These are phyloP conservation scores for Meyerozyma carpophila DNA, from an alignment of 1,139 yeast species.

Conservation along the genomic window DNA sequence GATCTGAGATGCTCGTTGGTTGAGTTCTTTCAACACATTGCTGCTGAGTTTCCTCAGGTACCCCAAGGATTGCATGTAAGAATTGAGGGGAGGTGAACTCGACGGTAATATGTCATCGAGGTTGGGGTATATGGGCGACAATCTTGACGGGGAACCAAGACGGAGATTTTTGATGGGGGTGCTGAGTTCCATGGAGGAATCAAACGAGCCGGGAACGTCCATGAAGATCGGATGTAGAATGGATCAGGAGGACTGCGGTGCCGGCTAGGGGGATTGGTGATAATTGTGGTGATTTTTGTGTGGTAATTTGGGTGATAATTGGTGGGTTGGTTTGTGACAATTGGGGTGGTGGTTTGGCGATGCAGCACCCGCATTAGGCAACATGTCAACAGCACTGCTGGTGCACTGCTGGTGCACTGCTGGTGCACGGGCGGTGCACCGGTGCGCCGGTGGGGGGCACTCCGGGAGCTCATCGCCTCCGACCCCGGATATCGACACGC, in stretches of 20 bases:
- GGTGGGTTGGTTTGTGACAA: too few relatives aligned
- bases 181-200: slow-evolving; percentile 13
- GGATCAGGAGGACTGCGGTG: not conserved
- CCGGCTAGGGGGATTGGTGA: not conserved
- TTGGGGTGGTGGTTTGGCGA: not conserved
- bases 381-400: not conserved
- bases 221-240: too few relatives aligned
- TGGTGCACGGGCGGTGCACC: not conserved
- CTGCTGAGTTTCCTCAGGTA: slow-evolving; percentile 37
- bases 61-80: slow-evolving; percentile 14
- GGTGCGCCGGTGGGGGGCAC: not conserved
- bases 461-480: not conserved
- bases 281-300: not conserved
- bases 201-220: slow-evolving; percentile 1
- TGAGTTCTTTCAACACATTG: slow-evolving; percentile 38
- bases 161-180: slow-evolving; percentile 40
- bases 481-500: not conserved
- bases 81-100: slow-evolving; percentile 2
- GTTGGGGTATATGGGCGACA: slow-evolving; percentile 15
- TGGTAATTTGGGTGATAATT: not conserved
- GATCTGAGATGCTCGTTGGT: slow-evolving; percentile 28
- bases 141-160: slow-evolving; percentile 25
- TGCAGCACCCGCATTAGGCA: not conserved
- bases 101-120: slow-evolving; percentile 8
- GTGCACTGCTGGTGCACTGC: too few relatives aligned